Evolutionary conservation across 2,329 filamentous ascomycete species (phyloP), one percentile per base, ranked within the genome.

Genomic region (Penicillium griseofulvum): DNA sequence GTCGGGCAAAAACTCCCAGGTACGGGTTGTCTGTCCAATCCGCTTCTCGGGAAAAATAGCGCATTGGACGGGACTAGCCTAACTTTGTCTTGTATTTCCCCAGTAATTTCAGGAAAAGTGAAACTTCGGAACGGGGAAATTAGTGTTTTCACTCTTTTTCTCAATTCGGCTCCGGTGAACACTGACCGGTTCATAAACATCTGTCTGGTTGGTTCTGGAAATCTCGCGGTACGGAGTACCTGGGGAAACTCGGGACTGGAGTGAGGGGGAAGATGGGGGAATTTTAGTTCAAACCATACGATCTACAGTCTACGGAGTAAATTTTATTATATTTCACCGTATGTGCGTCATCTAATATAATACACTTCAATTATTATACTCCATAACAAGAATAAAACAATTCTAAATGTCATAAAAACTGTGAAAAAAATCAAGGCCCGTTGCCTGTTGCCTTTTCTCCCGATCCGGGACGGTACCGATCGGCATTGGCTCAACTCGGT

Each of bases 1-100:
- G 7, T 28, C 26, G 26, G 26, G 26, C 22, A 22, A 28, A 4
- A 6, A 6, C 5, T 28, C 26, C 26, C 7, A 9, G 26, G 26
- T 17, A 57, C 62, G 62, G 60, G 44, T 42, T n/a, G 12, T 7
- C 8, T 7, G 55, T 51, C 62, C 62, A 64, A 63, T 64, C 59
- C 48, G 11, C 22, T 42, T 1, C 54, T 31, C 59, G 59, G 62
- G 52, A 59, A 59, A 61, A 60, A 59, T 57, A 9, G 51, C 57
- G 55, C 59, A 60, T 4, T 11, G 3, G 41, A 12, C 19, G 16
- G 41, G 43, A 46, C 43, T 5, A 34, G 19, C 43, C n/a, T 12
- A 12, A 31, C 29, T 12, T 33, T 33, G 34, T 14, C 16, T 6
- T 5, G 4, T 9, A n/a, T 45, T 45, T 22, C 9, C 43, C 43